A percentile compares a stretch with the other conserved stretches of the same genome.
Evolutionary conservation across 2,329 filamentous ascomycete genomes (phyloP).

Genomic region (Fusarium aywerte): DNA sequence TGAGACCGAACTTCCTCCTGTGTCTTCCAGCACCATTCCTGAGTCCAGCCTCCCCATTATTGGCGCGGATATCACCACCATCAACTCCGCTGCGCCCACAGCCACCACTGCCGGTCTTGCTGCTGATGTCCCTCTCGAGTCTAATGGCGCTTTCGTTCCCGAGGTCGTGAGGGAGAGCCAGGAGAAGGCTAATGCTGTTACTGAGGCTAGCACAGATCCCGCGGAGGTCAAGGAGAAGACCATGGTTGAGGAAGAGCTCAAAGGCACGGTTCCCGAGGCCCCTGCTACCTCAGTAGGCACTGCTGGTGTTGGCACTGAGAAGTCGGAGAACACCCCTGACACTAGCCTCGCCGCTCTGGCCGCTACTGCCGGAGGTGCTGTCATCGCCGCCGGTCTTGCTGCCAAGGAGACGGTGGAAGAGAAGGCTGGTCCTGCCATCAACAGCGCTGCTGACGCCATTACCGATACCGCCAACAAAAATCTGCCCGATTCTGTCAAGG

Average conservation of each 20-base stretch:
- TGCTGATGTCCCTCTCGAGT: slow-evolving; percentile 73
- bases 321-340: slow-evolving; percentile 58
- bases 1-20: slow-evolving; percentile 62
- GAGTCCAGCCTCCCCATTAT: slow-evolving; percentile 82
- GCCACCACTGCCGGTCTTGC: slow-evolving; percentile 77
- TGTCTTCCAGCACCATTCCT: slow-evolving; percentile 75
- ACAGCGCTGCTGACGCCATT: slow-evolving; percentile 51
- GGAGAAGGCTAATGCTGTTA: slow-evolving; percentile 68
- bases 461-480: slow-evolving; percentile 57
- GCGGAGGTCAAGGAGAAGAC: slow-evolving; percentile 77
- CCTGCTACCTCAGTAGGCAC: slow-evolving; percentile 68
- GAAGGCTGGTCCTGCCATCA: slow-evolving; percentile 53
- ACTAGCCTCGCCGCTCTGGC: slow-evolving; percentile 55
- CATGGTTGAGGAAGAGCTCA: slow-evolving; percentile 75
- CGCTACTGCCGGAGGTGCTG: slow-evolving; percentile 49
- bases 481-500: slow-evolving; percentile 65
- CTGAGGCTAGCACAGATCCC: slow-evolving; percentile 75
- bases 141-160: slow-evolving; percentile 53
- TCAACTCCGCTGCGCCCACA: slow-evolving; percentile 64
- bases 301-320: slow-evolving; percentile 63
- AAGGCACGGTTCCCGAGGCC: slow-evolving; percentile 71
- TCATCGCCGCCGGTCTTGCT: slow-evolving; percentile 47
- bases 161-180: slow-evolving; percentile 77
- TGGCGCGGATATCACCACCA: slow-evolving; percentile 57
- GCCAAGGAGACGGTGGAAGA: slow-evolving; percentile 52